A percentile compares a stretch with the other conserved stretches of the same genome.
Conservation (phyloP, 2,329 filamentous ascomycete genomes). For the Aureobasidium leucospermi region DNA sequence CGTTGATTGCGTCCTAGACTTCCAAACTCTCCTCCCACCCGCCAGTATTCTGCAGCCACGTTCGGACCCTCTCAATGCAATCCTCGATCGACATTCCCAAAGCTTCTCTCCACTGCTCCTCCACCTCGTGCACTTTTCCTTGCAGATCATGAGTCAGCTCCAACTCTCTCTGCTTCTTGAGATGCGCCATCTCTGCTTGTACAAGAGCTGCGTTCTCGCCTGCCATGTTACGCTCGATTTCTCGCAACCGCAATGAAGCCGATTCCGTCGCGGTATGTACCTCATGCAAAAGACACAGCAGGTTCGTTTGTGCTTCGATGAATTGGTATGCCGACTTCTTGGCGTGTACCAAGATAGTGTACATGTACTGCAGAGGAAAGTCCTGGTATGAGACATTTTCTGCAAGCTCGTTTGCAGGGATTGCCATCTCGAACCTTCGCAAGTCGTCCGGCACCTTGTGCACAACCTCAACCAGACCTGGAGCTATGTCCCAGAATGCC, state of each 20-base stretch:
- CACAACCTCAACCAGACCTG: slow-evolving; percentile 67
- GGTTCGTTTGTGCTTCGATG: slow-evolving; percentile 88
- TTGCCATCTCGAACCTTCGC: slow-evolving; percentile 60
- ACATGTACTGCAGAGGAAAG: slow-evolving; percentile 85
- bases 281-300: slow-evolving; percentile 84
- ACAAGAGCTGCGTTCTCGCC: slow-evolving; percentile 34
- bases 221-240: slow-evolving; percentile 50
- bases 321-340: slow-evolving; percentile 95
- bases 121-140: slow-evolving; percentile 84
- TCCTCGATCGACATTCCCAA: slow-evolving; percentile 69
- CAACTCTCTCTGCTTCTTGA: slow-evolving; percentile 59
- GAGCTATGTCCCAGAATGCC: slow-evolving; percentile 97
- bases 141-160: slow-evolving; percentile 78
- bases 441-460: slow-evolving; percentile 62
- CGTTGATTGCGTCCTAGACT: neutral
- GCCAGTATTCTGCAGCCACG: slow-evolving; percentile 66
- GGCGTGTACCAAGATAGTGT: slow-evolving; percentile 73
- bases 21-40: slow-evolving; percentile 69
- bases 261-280: slow-evolving; percentile 72
- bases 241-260: slow-evolving; percentile 59
- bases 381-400: slow-evolving; percentile 78
- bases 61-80: slow-evolving; percentile 67
- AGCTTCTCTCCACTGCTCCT: slow-evolving; percentile 83
- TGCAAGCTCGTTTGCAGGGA: slow-evolving; percentile 69
- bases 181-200: slow-evolving; percentile 46